Percentiles rank a stretch among this genome's conserved stretches.
Evolutionary conservation across 441 rosid species (phyloP).

Genomic region (Isatis lusitanica): DNA sequence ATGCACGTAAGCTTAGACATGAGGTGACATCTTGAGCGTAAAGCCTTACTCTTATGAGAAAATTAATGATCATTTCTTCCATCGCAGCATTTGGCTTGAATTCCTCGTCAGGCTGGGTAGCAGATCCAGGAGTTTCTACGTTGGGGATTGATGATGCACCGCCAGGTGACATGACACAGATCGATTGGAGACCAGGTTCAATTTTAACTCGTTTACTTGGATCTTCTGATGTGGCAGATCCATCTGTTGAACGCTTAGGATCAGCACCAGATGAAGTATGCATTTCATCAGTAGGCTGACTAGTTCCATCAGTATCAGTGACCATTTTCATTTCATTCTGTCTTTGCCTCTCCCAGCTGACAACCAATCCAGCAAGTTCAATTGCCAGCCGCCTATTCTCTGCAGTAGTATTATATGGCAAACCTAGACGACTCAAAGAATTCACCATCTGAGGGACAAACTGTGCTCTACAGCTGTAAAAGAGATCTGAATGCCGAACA

Average conservation of each 20-base stretch:
- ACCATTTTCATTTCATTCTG: constrained; percentile 86
- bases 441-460: constrained; percentile 99
- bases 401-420: constrained; percentile 91
- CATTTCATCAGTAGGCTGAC: constrained; percentile 62
- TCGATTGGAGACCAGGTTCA: constrained; percentile 96
- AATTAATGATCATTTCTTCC: constrained; percentile 99
- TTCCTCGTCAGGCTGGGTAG: constrained; percentile 97
- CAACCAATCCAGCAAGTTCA: constrained; percentile 99
- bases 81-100: constrained; percentile 99
- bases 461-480: constrained; percentile 98
- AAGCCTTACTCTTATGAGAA: constrained; percentile 88
- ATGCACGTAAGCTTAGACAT: constrained; percentile 2
- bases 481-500: constrained; percentile 97
- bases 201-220: constrained; percentile 87
- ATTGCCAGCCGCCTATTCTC: constrained; percentile 99
- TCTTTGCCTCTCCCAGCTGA: constrained; percentile 98
- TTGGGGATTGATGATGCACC: constrained; percentile 87
- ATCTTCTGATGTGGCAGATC: constrained; percentile 80
- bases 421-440: constrained; percentile 97
- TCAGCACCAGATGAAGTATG: constrained; percentile 60
- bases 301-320: constrained; percentile 64
- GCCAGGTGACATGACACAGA: constrained; percentile 97
- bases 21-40: constrained; percentile 14
- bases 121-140: constrained; percentile 95
- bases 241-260: constrained; percentile 77